phyloP scores from a whole-genome alignment of 31 red algal genomes.

The Porphyra umbilicalis region DNA sequence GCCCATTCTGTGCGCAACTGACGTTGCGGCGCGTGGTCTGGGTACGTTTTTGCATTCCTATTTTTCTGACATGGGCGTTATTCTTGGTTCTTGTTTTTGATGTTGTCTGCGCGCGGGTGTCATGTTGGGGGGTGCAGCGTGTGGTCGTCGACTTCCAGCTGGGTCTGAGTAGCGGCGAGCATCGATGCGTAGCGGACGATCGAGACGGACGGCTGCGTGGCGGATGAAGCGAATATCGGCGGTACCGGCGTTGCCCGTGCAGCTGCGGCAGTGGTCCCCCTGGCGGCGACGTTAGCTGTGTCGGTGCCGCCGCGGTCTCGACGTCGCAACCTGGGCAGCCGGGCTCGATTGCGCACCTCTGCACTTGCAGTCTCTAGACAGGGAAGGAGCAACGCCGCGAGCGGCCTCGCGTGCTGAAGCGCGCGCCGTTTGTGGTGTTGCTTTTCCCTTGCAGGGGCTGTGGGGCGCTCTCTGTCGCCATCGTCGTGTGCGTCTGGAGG shows the following conservation, averaged over 20 bases:
- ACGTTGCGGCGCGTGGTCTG: conserved; percentile 92
- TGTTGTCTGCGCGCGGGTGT: neutral
- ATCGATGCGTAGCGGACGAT: too few relatives aligned
- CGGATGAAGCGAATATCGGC: too few relatives aligned
- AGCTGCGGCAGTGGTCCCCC: too few relatives aligned
- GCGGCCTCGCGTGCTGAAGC: neutral
- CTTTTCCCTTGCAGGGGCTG: neutral
- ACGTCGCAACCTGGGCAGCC: too few relatives aligned
- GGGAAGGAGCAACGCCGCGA: neutral
- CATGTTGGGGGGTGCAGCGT: neutral
- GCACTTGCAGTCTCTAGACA: neutral
- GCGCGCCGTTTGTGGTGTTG: neutral
- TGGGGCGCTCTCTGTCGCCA: too few relatives aligned
- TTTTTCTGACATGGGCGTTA: conserved; percentile 3
- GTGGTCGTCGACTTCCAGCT: neutral
- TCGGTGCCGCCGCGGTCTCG: too few relatives aligned
- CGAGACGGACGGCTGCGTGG: too few relatives aligned
- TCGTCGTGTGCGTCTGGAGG: too few relatives aligned
- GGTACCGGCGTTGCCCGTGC: too few relatives aligned
- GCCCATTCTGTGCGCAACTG: conserved; percentile 80
- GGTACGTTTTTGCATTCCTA: conserved; percentile 43
- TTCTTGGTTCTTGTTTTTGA: neutral
- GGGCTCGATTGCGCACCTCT: too few relatives aligned
- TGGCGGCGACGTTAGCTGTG: too few relatives aligned
- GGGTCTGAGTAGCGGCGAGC: neutral